Base-by-base conservation (phyloP, 371 early-diverging fungal species). In the Syncephalastrum monosporum region DNA sequence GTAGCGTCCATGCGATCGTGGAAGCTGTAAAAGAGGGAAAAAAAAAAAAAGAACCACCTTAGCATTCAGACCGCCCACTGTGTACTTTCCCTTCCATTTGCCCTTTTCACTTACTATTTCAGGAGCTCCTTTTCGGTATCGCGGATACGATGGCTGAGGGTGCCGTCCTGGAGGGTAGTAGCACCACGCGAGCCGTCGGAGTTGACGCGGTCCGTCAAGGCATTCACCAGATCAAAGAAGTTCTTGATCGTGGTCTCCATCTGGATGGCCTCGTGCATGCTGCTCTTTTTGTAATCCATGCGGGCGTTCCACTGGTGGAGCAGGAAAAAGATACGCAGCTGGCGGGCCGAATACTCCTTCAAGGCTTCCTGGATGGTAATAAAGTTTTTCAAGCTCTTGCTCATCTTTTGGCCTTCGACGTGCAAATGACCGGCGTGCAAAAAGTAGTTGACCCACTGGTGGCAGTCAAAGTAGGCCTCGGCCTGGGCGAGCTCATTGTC, bases 401-500 rank as follows among this genome's bases (percentile, higher is more conserved):
- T 93, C 99, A 99, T 99, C 82, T 99, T 99, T 65, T 88, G 87
- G 17, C 99, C 99, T 65, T 98, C 95, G 50, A 99, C 94, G 69
- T 99, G 96, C 64, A 99, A 83, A 78, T 99, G 99, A 27, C 99
- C 99, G 47, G 95, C 87, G 75, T 99, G 99, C 60, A 98, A 69
- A 73, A 99, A 99, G 85, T 99, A 99, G 72, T 96, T 98, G 67
- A 97, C 91, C 99, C 99, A 99, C 79, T 94, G 97, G 15, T 82
- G 61, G 83, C 89, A 89, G 65, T 88, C 85, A 70, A 86, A 94
- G 68, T 92, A 88, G 14, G 97, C 99, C 76, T 98, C 98, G 3
- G 96, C 81, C 78, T 99, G 99, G 6, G 98, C 99, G 48, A 99
- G 66, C 75, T 99, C 99, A 67, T 99, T 99, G 72, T 99, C 99